Percentiles rank a stretch among this genome's conserved stretches.
Conservation (phyloP, 176 grass and related monocot species). For the Aegilops longissima region DNA sequence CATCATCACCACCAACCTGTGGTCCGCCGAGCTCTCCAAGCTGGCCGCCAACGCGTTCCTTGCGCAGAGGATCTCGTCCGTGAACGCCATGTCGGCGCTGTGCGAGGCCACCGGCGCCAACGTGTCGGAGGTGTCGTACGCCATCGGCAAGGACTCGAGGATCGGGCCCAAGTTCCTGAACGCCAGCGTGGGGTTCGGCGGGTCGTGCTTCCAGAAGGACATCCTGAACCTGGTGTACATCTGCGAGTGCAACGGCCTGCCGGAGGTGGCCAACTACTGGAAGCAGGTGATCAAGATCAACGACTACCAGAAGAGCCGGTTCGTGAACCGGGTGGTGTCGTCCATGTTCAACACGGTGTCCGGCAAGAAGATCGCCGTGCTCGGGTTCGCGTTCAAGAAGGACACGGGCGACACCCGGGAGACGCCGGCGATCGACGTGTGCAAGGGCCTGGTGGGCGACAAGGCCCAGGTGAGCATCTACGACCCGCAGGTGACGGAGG, state of each 20-base stretch:
- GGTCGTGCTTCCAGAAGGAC: conserved; percentile 95
- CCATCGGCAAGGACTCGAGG: conserved; percentile 77
- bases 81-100: conserved; percentile 87
- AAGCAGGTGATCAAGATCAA: conserved; percentile 99
- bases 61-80: conserved; percentile 93
- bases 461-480: conserved; percentile 86
- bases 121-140: conserved; percentile 70
- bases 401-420: conserved; percentile 91
- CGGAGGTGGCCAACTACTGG: conserved; percentile 93
- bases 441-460: conserved; percentile 83
- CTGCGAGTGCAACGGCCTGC: conserved; percentile 91
- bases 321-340: conserved; percentile 83
- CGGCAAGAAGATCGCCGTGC: conserved; percentile 81
- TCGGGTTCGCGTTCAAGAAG: conserved; percentile 97
- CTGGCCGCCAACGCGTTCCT: conserved; percentile 82
- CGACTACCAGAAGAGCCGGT: conserved; percentile 92
- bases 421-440: conserved; percentile 87
- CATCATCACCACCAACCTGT: conserved; percentile 91
- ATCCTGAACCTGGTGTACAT: conserved; percentile 95
- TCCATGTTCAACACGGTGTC: conserved; percentile 95
- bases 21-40: conserved; percentile 89
- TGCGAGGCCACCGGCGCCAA: conserved; percentile 90
- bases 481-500: conserved; percentile 84
- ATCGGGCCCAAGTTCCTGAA: conserved; percentile 93
- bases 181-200: conserved; percentile 80